Base-by-base conservation (phyloP, 2,329 filamentous ascomycete species). In the Trichoderma sp. region DNA sequence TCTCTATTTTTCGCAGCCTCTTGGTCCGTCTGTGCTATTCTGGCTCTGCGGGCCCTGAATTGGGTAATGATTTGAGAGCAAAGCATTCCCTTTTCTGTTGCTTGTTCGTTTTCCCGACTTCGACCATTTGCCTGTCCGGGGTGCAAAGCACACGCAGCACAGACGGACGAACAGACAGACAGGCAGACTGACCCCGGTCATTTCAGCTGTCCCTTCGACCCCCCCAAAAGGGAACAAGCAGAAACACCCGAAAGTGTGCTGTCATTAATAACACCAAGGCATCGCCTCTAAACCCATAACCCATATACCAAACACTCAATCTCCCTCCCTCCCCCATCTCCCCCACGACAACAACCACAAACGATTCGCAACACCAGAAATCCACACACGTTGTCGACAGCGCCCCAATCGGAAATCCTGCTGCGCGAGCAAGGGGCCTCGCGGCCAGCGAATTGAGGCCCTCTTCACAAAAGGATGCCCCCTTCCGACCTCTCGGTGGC, bases 401-500 rank as follows among this genome's bases (percentile, higher is more conserved):
- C 28, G 24, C 34, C 45, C 44, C 34, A 5, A 34, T 47, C 12
- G 34, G 30, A 34, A 28, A 28, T 21, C 26, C 51, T 39, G 48
- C 41, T 50, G 28, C 48, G 26, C 26, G 44, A 14, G 63, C 26
- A 34, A 52, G 17, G 50, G 10, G 50, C 34, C 28, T 24, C 21
- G n/a, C 50, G 62, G 51, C 15, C 63, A 70, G 74, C 69, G 21
- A 66, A 75, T 54, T 74, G 74, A 74, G 73, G 21, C 21, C 21
- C 21, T 24, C 66, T 66, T 68, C 50, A 14, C 50, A 14, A 72
- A 10, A 72, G 60, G 62, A 76, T 76, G 74, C 72, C 60, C 57
- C 67, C 56, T 52, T 69, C 68, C 41, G 41, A 70, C 56, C 69
- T 69, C 63, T 70, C 72, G 56, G 55, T 72, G 56, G 64, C 65